Conservation (phyloP, 177 flowering plant species). For the Vitis hybrid region DNA sequence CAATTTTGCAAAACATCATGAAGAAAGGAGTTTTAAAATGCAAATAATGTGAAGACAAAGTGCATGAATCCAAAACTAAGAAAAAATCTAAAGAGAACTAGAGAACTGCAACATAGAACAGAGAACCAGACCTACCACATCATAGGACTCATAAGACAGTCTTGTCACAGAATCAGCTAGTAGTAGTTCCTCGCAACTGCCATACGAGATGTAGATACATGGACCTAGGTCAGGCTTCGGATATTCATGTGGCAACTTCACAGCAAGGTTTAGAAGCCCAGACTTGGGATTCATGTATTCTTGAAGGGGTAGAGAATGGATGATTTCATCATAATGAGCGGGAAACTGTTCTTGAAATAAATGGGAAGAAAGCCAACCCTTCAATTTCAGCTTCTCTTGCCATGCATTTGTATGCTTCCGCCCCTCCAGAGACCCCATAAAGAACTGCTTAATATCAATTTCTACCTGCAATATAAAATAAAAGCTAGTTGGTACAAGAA, state of each 20-base stretch:
- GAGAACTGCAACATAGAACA: background rate
- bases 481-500: background rate
- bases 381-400: constrained; percentile 54
- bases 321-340: constrained; percentile 46
- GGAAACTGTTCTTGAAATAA: constrained; percentile 62
- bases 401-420: constrained; percentile 29
- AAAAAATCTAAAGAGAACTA: background rate
- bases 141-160: constrained; percentile 48
- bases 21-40: no score
- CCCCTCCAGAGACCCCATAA: constrained; percentile 51
- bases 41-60: background rate
- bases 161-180: constrained; percentile 54
- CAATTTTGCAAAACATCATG: no score
- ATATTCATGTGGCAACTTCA: constrained; percentile 42
- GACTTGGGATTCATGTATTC: constrained; percentile 63
- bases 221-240: constrained; percentile 58
- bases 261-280: constrained; percentile 64
- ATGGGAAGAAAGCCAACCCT: constrained; percentile 58
- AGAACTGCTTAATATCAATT: constrained; percentile 43
- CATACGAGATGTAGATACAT: constrained; percentile 46
- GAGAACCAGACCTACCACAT: constrained; percentile 47
- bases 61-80: background rate
- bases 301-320: constrained; percentile 56
- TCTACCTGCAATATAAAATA: constrained; percentile 49
- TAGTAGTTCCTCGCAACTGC: constrained; percentile 47